Base-by-base conservation (phyloP, 2,329 filamentous ascomycete species). In the Blastomyces gilchristii region DNA sequence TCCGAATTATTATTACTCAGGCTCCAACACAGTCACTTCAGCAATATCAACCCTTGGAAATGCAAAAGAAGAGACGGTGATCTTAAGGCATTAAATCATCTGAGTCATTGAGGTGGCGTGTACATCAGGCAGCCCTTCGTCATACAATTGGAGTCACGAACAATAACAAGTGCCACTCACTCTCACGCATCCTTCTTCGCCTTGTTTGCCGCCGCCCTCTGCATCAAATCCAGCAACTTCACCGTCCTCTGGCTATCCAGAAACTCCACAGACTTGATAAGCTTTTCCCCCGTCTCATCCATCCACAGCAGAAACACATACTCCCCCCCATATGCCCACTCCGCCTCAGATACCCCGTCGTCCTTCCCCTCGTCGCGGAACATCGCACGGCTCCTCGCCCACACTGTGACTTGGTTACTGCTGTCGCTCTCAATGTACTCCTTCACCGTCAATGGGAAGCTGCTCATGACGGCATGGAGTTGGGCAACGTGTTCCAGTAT, bases 231-330 rank as follows among this genome's bases (percentile, higher is more conserved):
- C 43, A 63, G 50, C 47, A 65, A 62, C 37, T 25, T 41, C 52
- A 62, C 65, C 11, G 53, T 65, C 18, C 16, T 60, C 31, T 60
- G 58, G 45, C 56, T 63, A 62, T 63, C 64, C 56, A 64, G 50
- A 63, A 66, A 65, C 60, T 60, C 57, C 37, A 63, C 37, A 41
- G 41, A 25, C 28, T 54, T 54, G 9, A 56, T 57, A 43, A 66
- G 45, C 50, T 52, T 65, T 43, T 65, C 62, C 25, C 34, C 28
- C 9, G 22, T 61, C 18, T 65, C 65, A 50, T 66, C 63, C 62
- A 66, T 58, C 18, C 37, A 63, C 25, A 65, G 50, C 28, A 66
- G 57, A 22, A 65, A 66, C n/a, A 64, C 63, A 43, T 64, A 65
- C 53, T 66, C 62, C 37, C 58, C 43, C 16, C 25, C 22, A n/a